phyloP scores from a whole-genome alignment of 148 eudicot genomes.

The Tetragonia tetragonoides region DNA sequence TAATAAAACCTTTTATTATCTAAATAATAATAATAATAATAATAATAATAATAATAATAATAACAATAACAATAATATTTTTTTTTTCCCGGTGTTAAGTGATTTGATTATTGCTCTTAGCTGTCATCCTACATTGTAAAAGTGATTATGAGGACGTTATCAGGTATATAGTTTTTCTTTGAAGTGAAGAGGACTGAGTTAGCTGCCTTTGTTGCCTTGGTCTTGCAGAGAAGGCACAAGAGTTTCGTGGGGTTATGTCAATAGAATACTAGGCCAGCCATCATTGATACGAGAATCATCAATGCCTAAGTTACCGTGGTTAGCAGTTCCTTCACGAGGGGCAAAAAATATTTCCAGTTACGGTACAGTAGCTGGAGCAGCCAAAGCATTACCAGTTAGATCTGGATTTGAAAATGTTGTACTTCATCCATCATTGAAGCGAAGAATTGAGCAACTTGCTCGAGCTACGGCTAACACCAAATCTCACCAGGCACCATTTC shows the following conservation, averaged over 20 bases:
- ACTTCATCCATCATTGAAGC: slow-evolving; percentile 80
- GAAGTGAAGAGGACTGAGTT: neutral
- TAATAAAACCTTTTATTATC: too few species aligned
- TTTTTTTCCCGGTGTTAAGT: too few species aligned
- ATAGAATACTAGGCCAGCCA: slow-evolving; percentile 93
- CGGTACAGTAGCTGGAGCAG: slow-evolving; percentile 45
- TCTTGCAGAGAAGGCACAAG: slow-evolving; percentile 87
- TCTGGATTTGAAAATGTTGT: slow-evolving; percentile 70
- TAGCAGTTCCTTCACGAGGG: slow-evolving; percentile 48
- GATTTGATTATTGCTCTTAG: too few species aligned
- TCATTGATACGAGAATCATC: slow-evolving; percentile 96
- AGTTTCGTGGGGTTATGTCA: slow-evolving; percentile 91
- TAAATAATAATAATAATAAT: too few species aligned
- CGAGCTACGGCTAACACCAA: slow-evolving; percentile 94
- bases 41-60: too few species aligned
- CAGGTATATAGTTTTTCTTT: neutral
- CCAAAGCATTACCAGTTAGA: slow-evolving; percentile 37
- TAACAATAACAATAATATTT: too few species aligned
- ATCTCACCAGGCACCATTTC: slow-evolving; percentile 89
- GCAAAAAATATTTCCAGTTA: slow-evolving; percentile 38
- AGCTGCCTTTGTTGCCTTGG: neutral
- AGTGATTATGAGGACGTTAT: neutral
- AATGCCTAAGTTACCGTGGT: slow-evolving; percentile 77
- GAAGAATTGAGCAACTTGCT: slow-evolving; percentile 85
- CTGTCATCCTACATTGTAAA: too few species aligned